phyloP scores from a whole-genome alignment of 805 yeast genomes.

The Saturnispora besseyi region DNA sequence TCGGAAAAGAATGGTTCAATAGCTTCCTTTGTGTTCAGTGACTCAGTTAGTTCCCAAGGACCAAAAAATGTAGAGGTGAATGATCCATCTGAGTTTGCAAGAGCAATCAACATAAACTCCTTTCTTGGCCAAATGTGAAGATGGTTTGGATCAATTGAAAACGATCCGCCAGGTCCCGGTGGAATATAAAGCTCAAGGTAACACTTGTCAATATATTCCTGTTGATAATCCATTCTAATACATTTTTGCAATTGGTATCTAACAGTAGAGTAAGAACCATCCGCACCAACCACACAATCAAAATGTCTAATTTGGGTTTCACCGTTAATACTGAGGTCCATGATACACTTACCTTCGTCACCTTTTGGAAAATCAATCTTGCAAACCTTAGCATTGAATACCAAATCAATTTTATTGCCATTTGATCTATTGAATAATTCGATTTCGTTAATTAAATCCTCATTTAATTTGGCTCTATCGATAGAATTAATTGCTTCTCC shows the following conservation, averaged over 20 bases:
- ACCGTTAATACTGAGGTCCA: background rate
- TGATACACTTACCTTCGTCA: slow-evolving; percentile 7
- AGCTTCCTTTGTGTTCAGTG: slow-evolving; percentile 35
- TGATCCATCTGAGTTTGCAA: slow-evolving; percentile 77
- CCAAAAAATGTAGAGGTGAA: slow-evolving; percentile 87
- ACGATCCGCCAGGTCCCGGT: slow-evolving; percentile 35
- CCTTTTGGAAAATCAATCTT: slow-evolving; percentile 19
- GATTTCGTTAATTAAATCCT: slow-evolving; percentile 53
- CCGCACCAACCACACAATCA: slow-evolving; percentile 72
- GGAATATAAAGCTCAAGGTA: slow-evolving; percentile 78
- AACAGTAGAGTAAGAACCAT: slow-evolving; percentile 73
- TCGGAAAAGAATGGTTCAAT: slow-evolving; percentile 41
- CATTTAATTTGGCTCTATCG: slow-evolving; percentile 64
- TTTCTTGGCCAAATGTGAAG: slow-evolving; percentile 91
- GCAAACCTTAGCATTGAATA: slow-evolving; percentile 52
- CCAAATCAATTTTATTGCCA: slow-evolving; percentile 29
- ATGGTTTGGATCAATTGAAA: slow-evolving; percentile 59
- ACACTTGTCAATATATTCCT: slow-evolving; percentile 75
- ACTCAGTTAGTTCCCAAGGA: slow-evolving; percentile 60
- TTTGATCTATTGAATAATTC: slow-evolving; percentile 31
- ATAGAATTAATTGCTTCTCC: slow-evolving; percentile 84
- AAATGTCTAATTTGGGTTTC: slow-evolving; percentile 19
- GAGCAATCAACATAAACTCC: slow-evolving; percentile 79
- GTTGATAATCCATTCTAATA: slow-evolving; percentile 60
- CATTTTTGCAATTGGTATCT: slow-evolving; percentile 59